A percentile compares a stretch with the other conserved stretches of the same genome.
Conservation (phyloP, 306 rosid genomes). For the Carpinus fangiana region DNA sequence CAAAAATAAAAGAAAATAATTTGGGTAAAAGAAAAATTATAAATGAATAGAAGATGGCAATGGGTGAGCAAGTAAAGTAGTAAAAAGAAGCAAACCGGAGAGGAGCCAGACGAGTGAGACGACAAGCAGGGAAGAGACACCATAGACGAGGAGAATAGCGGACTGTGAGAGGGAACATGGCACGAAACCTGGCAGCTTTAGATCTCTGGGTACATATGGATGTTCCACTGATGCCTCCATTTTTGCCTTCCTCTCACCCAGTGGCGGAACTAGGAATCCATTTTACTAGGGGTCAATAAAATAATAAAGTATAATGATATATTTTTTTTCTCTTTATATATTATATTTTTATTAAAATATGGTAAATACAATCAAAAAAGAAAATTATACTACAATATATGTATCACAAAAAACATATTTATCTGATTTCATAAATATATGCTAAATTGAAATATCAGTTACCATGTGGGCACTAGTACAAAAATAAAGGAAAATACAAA, state of each 20-base stretch:
- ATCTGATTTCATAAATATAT: no score
- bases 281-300: no score
- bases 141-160: conserved; percentile 47
- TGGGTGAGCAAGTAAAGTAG: background rate
- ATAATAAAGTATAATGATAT: no score
- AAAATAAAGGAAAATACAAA: no score
- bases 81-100: conserved; percentile 49
- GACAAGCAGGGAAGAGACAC: conserved; percentile 42
- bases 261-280: no score
- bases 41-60: background rate
- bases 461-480: no score
- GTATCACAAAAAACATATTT: no score
- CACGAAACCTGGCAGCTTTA: conserved; percentile 60
- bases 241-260: background rate
- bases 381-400: no score
- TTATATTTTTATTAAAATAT: no score
- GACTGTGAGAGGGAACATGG: conserved; percentile 57
- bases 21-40: background rate
- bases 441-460: no score
- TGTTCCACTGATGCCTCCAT: conserved; percentile 52
- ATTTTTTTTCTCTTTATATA: no score
- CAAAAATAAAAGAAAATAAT: background rate
- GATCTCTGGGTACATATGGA: conserved; percentile 65
- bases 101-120: conserved; percentile 50
- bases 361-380: no score